Base-by-base conservation (phyloP, 345 rosid species). In the Cochlearia excelsa region DNA sequence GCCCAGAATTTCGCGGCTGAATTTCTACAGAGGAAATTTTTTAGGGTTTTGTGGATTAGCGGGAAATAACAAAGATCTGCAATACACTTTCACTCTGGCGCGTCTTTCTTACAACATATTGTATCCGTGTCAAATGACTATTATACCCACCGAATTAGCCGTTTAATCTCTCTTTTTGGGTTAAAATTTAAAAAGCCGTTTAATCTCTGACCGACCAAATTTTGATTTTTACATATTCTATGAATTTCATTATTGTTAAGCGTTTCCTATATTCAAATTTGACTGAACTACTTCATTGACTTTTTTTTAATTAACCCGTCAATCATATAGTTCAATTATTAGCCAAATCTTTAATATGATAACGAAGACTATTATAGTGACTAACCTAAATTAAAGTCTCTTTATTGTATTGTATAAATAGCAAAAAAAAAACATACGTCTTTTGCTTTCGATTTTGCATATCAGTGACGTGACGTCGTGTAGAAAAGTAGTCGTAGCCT, bases 41-140 rank as follows among this genome's bases (percentile, higher is more conserved):
- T 11, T 64, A 64, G 70, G 70, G 54, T 38, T 57, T 44, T 16
- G 28, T 44, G 44, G 57, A 26, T 55, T 41, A n/a, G 37, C 31
- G 26, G 45, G 27, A 44, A 16, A 16, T 16, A 59, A 54, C 46
- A 57, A 26, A 39, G 3, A 44, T 39, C 42, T 9, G 41, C 38
- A 52, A 7, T 6, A 35, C 46, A 49, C 59, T 44, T 9, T 51
- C 70, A 16, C 65, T 57, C 16, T 63, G 69, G 74, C 74, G 69
- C 69, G 65, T 57, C 44, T 51, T 56, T 45, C 3, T 33, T 29
- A 33, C 38, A 11, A 57, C 63, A n/a, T n/a, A 7, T 9, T 4
- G 58, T 39, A 6, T 11, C 2, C 43, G 44, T 53, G 55, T 35
- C 3, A 60, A 46, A 33, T 33, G 35, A 33, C 35, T 5, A 33